Evolutionary conservation across 495 filamentous ascomycete genomes (phyloP), one percentile per base, ranked within the genome.

Genomic region (Penicillium roqueforti): DNA sequence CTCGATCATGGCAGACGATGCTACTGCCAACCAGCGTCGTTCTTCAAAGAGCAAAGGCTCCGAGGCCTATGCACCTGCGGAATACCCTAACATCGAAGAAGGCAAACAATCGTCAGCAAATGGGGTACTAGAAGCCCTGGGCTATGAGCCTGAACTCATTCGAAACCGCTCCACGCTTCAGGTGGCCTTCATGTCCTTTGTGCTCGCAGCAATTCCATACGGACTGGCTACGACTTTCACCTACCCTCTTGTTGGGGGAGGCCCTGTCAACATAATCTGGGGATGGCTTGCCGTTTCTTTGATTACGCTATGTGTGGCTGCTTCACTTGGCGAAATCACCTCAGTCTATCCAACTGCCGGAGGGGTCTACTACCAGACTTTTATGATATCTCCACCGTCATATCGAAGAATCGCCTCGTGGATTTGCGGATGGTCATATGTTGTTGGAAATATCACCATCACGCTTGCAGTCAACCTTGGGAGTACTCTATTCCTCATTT

Each of bases 331-430:
- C 8, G 85, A 88, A 61, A 86, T 87, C 57, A 70, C 85, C 19
- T 80, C 79, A 2, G 85, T 83, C 7, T 87, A 83, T 56, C 85
- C 85, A 20, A 87, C 83, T 4, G 69, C 77, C 28, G 75, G 76
- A 19, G 83, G 83, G 6, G 82, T 85, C 58, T 87, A 87, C 54
- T 82, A 86, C 64, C 87, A 84, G 78, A 81, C 81, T 1, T 83
- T 83, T 4, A 81, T 84, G 58, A 74, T 76, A 8, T 64, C 66
- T 3, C 57, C 66, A 57, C 70, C 66, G 51, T 63, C 61, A 26
- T 86, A 77, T 71, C 78, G 76, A 10, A 75, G 78, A 7, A 63
- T 83, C n/a, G 68, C 86, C 13, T 80, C 76, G 18, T 88, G 80
- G 76, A 78, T 80, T 14, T 83, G 81, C 3, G 85, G 85, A 11